A percentile compares a stretch with the other conserved stretches of the same genome.
Conservation (phyloP, 208 protist genomes). For the Wallacemonas sp. region DNA sequence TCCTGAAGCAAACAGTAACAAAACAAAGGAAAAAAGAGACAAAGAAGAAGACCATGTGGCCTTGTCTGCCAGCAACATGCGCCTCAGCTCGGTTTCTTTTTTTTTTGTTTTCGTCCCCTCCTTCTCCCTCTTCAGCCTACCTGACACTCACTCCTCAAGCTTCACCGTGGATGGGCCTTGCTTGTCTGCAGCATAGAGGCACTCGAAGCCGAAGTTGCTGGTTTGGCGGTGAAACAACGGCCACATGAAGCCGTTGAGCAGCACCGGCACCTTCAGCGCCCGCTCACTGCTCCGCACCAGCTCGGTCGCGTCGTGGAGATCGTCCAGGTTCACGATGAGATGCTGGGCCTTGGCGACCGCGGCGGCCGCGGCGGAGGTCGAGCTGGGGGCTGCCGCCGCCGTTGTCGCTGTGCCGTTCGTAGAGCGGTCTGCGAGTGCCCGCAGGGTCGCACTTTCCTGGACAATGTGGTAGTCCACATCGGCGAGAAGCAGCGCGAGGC, state of each 20-base stretch:
- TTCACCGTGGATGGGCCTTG: slow-evolving; percentile 1
- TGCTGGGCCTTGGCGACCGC: slow-evolving; percentile 6
- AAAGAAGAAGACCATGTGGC: background rate
- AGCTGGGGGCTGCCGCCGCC: background rate
- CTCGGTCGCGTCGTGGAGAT: slow-evolving; percentile 33
- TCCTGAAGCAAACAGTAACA: background rate
- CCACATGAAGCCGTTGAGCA: slow-evolving; percentile 49
- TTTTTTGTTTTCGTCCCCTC: background rate
- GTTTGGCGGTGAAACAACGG: slow-evolving; percentile 20
- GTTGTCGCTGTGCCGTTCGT: too few relatives aligned
- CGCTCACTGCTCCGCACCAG: slow-evolving; percentile 34
- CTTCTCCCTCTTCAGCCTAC: background rate
- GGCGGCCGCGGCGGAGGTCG: background rate
- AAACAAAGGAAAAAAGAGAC: background rate
- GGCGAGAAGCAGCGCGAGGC: slow-evolving; percentile 37
- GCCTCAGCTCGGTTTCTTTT: background rate
- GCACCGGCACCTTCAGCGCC: slow-evolving; percentile 13
- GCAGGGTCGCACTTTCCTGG: slow-evolving; percentile 1
- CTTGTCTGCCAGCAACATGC: background rate
- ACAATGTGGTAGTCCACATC: slow-evolving; percentile 62
- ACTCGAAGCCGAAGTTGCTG: slow-evolving; percentile 3
- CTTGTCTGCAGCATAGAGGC: slow-evolving; percentile 13
- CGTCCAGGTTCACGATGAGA: slow-evolving; percentile 43
- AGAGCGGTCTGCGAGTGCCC: too few relatives aligned
- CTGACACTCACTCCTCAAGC: slow-evolving; percentile 5